phyloP scores from a whole-genome alignment of 768 basidiomycete species.

The Amanita fuliginea region DNA sequence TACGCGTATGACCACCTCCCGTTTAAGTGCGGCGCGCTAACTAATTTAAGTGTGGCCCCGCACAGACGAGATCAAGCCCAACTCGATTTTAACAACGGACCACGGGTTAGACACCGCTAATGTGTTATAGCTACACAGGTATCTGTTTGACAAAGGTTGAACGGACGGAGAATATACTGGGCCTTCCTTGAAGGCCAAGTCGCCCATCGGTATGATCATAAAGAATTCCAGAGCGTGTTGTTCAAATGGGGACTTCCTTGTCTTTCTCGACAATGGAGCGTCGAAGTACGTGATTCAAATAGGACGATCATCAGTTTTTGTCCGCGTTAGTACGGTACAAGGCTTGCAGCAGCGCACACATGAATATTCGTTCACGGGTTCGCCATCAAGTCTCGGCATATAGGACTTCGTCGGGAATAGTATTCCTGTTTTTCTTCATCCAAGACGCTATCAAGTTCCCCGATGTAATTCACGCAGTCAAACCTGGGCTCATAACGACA shows the following conservation, averaged over 20 bases:
- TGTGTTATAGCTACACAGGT: constrained; percentile 19
- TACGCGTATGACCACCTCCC: no score
- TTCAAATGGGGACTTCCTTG: constrained; percentile 77
- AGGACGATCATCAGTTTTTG: constrained; percentile 67
- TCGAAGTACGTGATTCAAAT: constrained; percentile 58
- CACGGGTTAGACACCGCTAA: constrained; percentile 61
- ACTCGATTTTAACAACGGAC: constrained; percentile 40
- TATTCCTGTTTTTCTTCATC: constrained; percentile 75
- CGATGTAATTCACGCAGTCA: constrained; percentile 76
- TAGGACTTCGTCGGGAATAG: constrained; percentile 85
- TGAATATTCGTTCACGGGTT: constrained; percentile 82
- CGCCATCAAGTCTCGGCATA: constrained; percentile 76
- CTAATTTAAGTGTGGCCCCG: no score
- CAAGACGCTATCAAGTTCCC: constrained; percentile 80
- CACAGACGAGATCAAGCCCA: neutral
- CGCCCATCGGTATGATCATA: constrained; percentile 70
- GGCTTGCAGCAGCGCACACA: constrained; percentile 81
- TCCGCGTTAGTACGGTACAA: constrained; percentile 81
- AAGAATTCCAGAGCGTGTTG: constrained; percentile 82
- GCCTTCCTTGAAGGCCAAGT: constrained; percentile 72
- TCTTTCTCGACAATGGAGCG: constrained; percentile 54
- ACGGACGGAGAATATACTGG: constrained; percentile 39
- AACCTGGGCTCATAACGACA: constrained; percentile 83
- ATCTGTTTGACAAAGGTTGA: no score
- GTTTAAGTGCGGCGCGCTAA: no score